These are phyloP conservation scores for Allium fistulosum DNA, from an alignment of 106 monocot species.

Conservation along the genomic window DNA sequence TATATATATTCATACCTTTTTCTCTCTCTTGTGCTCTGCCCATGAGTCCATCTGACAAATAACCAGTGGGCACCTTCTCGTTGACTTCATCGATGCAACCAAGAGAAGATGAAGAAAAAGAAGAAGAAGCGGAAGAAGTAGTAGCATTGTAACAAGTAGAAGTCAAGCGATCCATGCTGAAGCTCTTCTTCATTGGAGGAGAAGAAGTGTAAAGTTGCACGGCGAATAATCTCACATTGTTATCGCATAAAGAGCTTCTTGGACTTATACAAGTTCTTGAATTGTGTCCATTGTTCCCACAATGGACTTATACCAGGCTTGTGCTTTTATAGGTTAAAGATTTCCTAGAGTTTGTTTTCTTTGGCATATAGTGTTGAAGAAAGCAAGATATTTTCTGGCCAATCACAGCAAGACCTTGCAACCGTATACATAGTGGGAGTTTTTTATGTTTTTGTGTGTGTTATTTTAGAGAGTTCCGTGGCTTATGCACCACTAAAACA, in stretches of 20 bases:
- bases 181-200: conserved; percentile 14
- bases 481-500: too few relatives aligned
- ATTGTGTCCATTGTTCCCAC: conserved; percentile 31
- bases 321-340: too few relatives aligned
- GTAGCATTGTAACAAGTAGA: neutral
- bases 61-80: conserved; percentile 19
- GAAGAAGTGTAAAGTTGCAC: conserved; percentile 17
- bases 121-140: conserved; percentile 13
- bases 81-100: too few relatives aligned
- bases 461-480: too few relatives aligned
- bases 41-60: conserved; percentile 35
- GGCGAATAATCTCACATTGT: conserved; percentile 12
- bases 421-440: too few relatives aligned
- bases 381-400: too few relatives aligned
- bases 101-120: conserved; percentile 13
- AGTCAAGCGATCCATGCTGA: conserved; percentile 19
- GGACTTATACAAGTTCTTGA: conserved; percentile 19
- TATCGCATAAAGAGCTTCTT: neutral
- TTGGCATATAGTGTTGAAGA: too few relatives aligned
- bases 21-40: conserved; percentile 43
- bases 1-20: conserved; percentile 47
- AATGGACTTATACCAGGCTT: too few relatives aligned
- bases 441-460: too few relatives aligned
- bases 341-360: too few relatives aligned
- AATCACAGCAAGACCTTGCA: too few relatives aligned